phyloP scores from a whole-genome alignment of 768 basidiomycete species.

The Naganishia onofrii region DNA sequence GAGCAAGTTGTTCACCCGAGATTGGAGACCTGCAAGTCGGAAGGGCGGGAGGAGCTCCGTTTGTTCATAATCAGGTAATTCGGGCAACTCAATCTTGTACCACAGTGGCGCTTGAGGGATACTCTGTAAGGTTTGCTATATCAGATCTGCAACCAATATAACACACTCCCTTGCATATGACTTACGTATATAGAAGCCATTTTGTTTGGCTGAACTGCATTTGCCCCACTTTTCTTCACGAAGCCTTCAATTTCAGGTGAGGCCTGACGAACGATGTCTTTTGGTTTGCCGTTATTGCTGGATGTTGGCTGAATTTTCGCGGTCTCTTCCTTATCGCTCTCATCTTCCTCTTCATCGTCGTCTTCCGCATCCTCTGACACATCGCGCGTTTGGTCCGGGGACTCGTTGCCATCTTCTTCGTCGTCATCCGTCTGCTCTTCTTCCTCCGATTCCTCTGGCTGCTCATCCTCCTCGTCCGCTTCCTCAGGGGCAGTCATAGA shows the following conservation, averaged over 20 bases:
- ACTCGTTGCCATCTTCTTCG: slow-evolving; percentile 53
- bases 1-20: slow-evolving; percentile 37
- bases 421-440: slow-evolving; percentile 54
- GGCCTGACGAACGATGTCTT: background rate
- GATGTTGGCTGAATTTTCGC: background rate
- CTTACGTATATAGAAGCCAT: slow-evolving; percentile 31
- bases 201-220: slow-evolving; percentile 5
- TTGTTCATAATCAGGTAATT: slow-evolving; percentile 23
- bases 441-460: slow-evolving; percentile 55
- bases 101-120: slow-evolving; percentile 42
- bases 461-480: slow-evolving; percentile 38
- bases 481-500: slow-evolving; percentile 42
- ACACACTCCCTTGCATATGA: slow-evolving; percentile 23
- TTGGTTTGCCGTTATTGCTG: background rate
- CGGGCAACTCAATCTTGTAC: slow-evolving; percentile 33
- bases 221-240: slow-evolving; percentile 29
- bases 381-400: too few species aligned
- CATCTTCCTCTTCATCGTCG: slow-evolving; percentile 55
- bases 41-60: slow-evolving; percentile 26
- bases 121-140: slow-evolving; percentile 27
- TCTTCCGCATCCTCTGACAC: slow-evolving; percentile 51
- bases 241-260: slow-evolving; percentile 20
- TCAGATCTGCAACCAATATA: background rate
- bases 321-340: slow-evolving; percentile 39
- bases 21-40: slow-evolving; percentile 29